A percentile compares a stretch with the other conserved stretches of the same genome.
These are phyloP conservation scores for Eucalyptus caleyi DNA, from an alignment of 345 rosid species.

Conservation along the genomic window DNA sequence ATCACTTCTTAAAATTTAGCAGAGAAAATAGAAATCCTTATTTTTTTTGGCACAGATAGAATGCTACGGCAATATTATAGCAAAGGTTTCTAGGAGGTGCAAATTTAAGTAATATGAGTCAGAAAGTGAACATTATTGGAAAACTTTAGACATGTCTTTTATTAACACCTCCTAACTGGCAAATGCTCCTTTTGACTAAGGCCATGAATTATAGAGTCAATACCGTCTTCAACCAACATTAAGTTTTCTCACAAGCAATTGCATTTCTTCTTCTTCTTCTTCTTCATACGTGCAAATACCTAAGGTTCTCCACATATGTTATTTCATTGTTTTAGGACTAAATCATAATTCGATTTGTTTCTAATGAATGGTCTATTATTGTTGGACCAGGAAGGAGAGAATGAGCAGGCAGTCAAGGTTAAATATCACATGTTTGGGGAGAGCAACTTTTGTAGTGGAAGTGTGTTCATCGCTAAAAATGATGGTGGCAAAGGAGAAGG, in stretches of 20 bases:
- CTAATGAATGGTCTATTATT: background rate
- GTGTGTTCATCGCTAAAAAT: background rate
- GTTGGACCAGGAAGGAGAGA: background rate
- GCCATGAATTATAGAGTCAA: background rate
- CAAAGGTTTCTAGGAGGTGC: background rate
- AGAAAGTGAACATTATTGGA: background rate
- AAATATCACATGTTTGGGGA: background rate
- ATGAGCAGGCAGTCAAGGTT: background rate
- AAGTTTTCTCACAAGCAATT: background rate
- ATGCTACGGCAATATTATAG: accelerated
- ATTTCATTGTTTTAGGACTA: background rate
- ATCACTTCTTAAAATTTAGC: background rate
- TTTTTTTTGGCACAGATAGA: background rate
- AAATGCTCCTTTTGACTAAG: background rate
- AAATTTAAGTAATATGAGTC: background rate
- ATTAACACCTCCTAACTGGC: background rate
- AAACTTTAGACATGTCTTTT: background rate
- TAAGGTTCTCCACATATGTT: background rate
- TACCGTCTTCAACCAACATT: background rate
- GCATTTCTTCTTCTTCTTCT: background rate
- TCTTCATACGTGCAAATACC: background rate
- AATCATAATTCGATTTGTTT: background rate
- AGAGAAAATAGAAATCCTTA: background rate
- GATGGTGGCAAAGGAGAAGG: background rate
- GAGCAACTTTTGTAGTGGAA: background rate